Evolutionary conservation across 1,284 basidiomycete genomes (phyloP).

Genomic region (Hemileia vastatrix): DNA sequence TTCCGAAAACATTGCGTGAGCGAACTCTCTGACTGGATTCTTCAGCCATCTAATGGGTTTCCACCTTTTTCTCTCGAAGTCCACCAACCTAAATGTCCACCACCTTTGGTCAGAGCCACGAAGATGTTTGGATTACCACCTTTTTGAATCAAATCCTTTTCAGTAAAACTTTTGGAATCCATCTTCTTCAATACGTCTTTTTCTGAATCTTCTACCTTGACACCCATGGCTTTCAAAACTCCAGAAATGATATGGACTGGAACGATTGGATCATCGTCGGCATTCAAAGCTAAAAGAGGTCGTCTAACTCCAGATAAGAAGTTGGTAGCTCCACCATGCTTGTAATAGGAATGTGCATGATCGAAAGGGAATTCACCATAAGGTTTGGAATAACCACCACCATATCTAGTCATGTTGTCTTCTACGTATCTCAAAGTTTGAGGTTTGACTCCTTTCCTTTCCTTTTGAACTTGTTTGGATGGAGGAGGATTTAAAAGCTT

Average conservation of each 20-base stretch:
- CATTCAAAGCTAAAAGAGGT: constrained; percentile 37
- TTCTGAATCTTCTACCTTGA: constrained; percentile 8
- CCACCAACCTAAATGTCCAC: constrained; percentile 43
- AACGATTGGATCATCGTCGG: constrained; percentile 42
- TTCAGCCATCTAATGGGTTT: constrained; percentile 36
- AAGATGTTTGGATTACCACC: constrained; percentile 31
- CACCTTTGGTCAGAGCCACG: constrained; percentile 35
- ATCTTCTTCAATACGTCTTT: constrained; percentile 5
- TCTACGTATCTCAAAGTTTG: constrained; percentile 36
- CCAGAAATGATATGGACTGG: constrained; percentile 27
- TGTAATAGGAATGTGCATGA: constrained; percentile 39
- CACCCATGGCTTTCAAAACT: constrained; percentile 29
- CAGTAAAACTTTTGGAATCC: constrained; percentile 14
- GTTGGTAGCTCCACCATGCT: constrained; percentile 27
- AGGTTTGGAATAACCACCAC: constrained; percentile 35
- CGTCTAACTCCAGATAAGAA: constrained; percentile 28
- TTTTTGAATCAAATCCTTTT: constrained; percentile 1
- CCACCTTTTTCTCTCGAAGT: constrained; percentile 12
- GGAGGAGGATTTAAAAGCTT: constrained; percentile 30
- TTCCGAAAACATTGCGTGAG: constrained; percentile 16
- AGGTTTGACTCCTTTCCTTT: background rate
- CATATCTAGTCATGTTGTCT: constrained; percentile 30
- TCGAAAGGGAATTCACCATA: constrained; percentile 41
- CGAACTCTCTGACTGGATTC: constrained; percentile 32
- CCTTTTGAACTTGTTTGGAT: background rate